Base-by-base conservation (phyloP, 805 yeast genomes). In the Saturnispora silvae region DNA sequence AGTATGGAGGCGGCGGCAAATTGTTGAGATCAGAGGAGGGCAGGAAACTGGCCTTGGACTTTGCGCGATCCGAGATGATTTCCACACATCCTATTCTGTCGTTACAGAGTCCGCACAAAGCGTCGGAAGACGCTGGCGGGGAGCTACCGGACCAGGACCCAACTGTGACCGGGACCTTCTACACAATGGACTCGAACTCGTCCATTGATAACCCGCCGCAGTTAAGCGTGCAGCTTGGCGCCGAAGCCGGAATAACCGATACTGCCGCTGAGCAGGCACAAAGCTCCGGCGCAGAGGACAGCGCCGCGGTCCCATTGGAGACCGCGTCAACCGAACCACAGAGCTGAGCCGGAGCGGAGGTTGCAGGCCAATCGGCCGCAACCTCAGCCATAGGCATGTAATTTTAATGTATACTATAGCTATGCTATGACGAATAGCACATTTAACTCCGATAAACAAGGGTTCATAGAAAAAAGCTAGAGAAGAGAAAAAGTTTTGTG, bases 1-100 rank as follows among this genome's bases (percentile, higher is more conserved):
- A 61, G 29, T 67, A 63, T 40, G 64, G 65, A 0, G 65, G 60
- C 0, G 63, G 62, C 14, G 67, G 65, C 0, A 47, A 45, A 15
- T 42, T 61, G 10, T 40, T 61, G 10, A 46, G 61, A 7, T 53
- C 59, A 0, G 38, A 39, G 13, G 40, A 42, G 29, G 59, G 60
- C 1, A 45, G 50, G 22, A 48, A 47, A 25, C 32, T 47, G 6
- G 56, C 56, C 2, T 44, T 53, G 26, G 45, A 53, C 28, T 53
- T 45, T 46, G 57, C 54, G 7, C 37, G 47, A 23, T 44, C 50
- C 4, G 54, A 52, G 34, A 40, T 50, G 37, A 43, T 45, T 18
- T 37, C 43, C n/a, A 44, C 48, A 11, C 51, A 51, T 28, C 50
- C 51, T 2, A 51, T 49, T 20, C 34, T 47, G 4, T 48, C 54